These are phyloP conservation scores for Magnaporthales sp. DNA, from an alignment of 2,329 filamentous ascomycete genomes.

Conservation along the genomic window DNA sequence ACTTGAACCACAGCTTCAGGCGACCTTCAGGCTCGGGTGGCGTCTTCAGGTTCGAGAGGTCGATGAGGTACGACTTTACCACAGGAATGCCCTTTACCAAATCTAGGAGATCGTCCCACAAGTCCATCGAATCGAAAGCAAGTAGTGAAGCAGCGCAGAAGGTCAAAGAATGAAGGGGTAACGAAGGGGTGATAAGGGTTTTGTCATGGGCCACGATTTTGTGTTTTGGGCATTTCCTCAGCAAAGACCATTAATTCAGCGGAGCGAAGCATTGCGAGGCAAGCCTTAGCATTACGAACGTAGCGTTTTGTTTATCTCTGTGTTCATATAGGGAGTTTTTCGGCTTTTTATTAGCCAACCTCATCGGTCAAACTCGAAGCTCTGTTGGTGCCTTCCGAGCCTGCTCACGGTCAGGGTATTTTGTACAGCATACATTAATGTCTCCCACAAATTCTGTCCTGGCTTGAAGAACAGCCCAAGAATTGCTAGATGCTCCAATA, in stretches of 20 bases:
- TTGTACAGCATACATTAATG: neutral
- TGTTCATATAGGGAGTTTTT: too few relatives aligned
- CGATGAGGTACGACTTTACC: neutral
- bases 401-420: too few relatives aligned
- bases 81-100: neutral
- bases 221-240: neutral
- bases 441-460: neutral
- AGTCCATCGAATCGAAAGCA: neutral
- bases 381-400: too few relatives aligned
- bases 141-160: neutral
- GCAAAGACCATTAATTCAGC: too few relatives aligned
- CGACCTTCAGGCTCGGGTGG: neutral
- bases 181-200: neutral
- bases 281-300: too few relatives aligned
- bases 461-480: neutral
- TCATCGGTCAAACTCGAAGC: too few relatives aligned
- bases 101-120: neutral
- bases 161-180: neutral
- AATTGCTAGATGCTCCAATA: too few relatives aligned
- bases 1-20: neutral
- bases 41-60: conserved; percentile 1
- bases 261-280: too few relatives aligned
- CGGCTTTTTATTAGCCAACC: too few relatives aligned
- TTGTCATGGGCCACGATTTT: neutral
- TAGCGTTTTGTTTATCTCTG: too few relatives aligned